Evolutionary conservation across 352 stramenopile species (phyloP).

Genomic region (Phytopythium vexans): DNA sequence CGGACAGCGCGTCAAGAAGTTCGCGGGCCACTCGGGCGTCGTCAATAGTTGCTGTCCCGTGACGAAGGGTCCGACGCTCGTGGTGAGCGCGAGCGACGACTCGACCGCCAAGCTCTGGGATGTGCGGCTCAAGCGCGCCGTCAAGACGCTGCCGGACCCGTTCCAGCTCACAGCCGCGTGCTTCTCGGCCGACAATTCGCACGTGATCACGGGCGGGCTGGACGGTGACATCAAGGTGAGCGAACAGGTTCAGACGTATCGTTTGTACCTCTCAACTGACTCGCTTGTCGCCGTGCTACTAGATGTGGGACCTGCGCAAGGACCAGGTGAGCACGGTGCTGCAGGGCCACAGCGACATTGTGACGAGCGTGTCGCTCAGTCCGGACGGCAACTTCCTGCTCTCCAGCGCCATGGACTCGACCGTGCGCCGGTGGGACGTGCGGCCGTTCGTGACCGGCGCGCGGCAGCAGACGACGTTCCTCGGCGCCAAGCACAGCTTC

Average conservation of each 20-base stretch:
- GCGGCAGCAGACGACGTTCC: slow-evolving; percentile 54
- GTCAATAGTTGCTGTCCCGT: slow-evolving; percentile 92
- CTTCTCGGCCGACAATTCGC: slow-evolving; percentile 82
- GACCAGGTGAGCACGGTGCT: slow-evolving; percentile 78
- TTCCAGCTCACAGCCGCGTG: slow-evolving; percentile 91
- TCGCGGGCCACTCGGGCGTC: slow-evolving; percentile 73
- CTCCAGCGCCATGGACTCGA: slow-evolving; percentile 95
- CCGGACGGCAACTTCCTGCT: slow-evolving; percentile 92
- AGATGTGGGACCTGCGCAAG: slow-evolving; percentile 91
- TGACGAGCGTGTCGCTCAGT: slow-evolving; percentile 93
- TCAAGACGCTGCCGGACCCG: slow-evolving; percentile 83
- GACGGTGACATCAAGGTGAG: slow-evolving; percentile 90
- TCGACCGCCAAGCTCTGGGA: slow-evolving; percentile 90
- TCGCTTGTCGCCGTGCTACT: background rate
- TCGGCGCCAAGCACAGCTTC: slow-evolving; percentile 90
- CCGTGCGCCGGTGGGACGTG: slow-evolving; percentile 92
- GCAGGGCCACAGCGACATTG: slow-evolving; percentile 90
- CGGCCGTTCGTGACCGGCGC: slow-evolving; percentile 79
- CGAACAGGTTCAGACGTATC: background rate
- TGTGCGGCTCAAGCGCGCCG: slow-evolving; percentile 64
- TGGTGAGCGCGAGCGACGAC: slow-evolving; percentile 92
- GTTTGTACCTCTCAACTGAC: background rate
- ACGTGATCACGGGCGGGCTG: slow-evolving; percentile 90
- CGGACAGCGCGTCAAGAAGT: slow-evolving; percentile 80
- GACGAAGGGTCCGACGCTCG: slow-evolving; percentile 68